Evolutionary conservation across 306 rosid species (phyloP), one percentile per base, ranked within the genome.

Genomic region (Potentilla sterilis): DNA sequence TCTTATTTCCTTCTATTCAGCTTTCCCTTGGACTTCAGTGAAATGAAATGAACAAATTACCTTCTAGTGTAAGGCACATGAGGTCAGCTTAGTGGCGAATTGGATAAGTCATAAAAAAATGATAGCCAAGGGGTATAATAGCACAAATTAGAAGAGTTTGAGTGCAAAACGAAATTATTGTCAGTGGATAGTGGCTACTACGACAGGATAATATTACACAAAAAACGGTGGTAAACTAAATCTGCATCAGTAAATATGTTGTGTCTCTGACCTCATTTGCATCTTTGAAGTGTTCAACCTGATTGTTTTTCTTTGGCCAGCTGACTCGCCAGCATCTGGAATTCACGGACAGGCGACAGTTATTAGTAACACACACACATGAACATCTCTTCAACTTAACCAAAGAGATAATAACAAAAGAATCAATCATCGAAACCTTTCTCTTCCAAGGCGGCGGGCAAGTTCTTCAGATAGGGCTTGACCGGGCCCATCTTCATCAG

Each of bases 401-500:
- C 77, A 72, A 42, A 3, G 69, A 6, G 67, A 34, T 54, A 70
- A 72, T 46, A 63, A 73, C 76, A 70, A 35, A 15, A 40, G 70
- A 77, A 44, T 75, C 40, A 70, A 69, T 78, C 22, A 57, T 40
- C 28, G 52, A 69, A 80, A 95, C 99, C 91, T 95, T 78, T 92
- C 99, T 85, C 86, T 88, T 72, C 99, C 99, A 72, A 95, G 85
- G 70, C 97, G 97, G 44, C 99, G 97, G 72, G 99, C 99, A 83
- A 95, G 93, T 90, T 92, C 99, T 81, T 95, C 99, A 70, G 97
- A 96, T 82, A 95, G 85, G 77, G 99, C 97, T 85, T 95, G 99
- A 86, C 97, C 99, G 69, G 99, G 97, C 62, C 13, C 61, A 83
- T 95, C 99, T 68, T 91, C 99, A 77, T 95, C 99, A 80, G 99